Evolutionary conservation across 2,329 filamentous ascomycete genomes (phyloP).

Genomic region (Phaeophleospora eucalypticola): DNA sequence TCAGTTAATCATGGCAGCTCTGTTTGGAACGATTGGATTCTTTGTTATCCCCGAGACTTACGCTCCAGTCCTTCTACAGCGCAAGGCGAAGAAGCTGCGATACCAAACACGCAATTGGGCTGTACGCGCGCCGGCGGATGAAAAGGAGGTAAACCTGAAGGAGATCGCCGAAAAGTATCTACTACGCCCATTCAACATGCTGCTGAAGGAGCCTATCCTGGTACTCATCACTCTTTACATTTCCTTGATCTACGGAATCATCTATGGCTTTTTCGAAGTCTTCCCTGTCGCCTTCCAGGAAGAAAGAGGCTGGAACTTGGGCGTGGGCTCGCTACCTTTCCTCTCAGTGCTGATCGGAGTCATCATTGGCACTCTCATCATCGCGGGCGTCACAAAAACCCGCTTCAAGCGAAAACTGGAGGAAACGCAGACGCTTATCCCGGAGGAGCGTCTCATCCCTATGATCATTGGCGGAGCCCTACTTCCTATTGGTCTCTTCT

Average conservation of each 20-base stretch:
- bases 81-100: conserved; percentile 52
- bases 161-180: conserved; percentile 53
- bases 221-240: conserved; percentile 41
- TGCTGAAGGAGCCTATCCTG: conserved; percentile 45
- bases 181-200: conserved; percentile 38
- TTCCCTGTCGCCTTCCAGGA: conserved; percentile 30
- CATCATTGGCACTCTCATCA: conserved; percentile 19
- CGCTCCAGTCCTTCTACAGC: conserved; percentile 37
- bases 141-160: conserved; percentile 39
- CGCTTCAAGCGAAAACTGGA: conserved; percentile 19
- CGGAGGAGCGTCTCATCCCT: conserved; percentile 43
- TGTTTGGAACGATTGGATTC: conserved; percentile 42
- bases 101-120: conserved; percentile 44
- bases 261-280: conserved; percentile 30
- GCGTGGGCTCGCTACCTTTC: conserved; percentile 25
- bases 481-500: conserved; percentile 44
- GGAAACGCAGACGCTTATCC: conserved; percentile 24
- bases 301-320: conserved; percentile 23
- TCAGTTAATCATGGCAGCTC: conserved; percentile 38
- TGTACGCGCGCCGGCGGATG: conserved; percentile 35
- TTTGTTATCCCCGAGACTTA: conserved; percentile 52
- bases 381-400: conserved; percentile 20
- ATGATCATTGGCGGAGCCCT: conserved; percentile 43
- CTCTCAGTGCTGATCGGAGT: conserved; percentile 25
- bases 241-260: conserved; percentile 31